Base-by-base conservation (phyloP, 805 yeast genomes). In the Metschnikowia baotianmanensis region DNA sequence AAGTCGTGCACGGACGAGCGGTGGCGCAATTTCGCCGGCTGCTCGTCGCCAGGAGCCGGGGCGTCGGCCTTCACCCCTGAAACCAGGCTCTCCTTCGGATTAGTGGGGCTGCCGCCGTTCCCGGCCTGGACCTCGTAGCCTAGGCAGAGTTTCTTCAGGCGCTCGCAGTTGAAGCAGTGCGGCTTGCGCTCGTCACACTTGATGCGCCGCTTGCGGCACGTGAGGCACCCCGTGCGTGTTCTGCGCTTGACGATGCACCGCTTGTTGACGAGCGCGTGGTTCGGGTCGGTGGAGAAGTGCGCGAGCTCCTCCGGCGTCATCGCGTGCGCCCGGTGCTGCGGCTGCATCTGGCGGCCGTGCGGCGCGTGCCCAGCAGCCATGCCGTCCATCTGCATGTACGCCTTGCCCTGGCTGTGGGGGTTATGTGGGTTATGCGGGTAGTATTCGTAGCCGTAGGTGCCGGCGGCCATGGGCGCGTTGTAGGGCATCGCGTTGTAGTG, bases 121-220 rank as follows among this genome's bases (percentile, higher is more conserved):
- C 29, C 30, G 7, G 37, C 8, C 23, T 29, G 33, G 13, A 31
- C 33, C 45, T 77, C 85, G 56, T 83, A 83, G 4, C 88, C 89
- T n/a, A 78, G 61, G 51, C 90, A 83, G 9, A 74, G 72, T 43
- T 82, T 80, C 54, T 77, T 77, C 18, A 79, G 69, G 42, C 82
- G 72, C 50, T 78, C 81, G 57, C 90, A 83, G 53, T 83, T 83
- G 51, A 66, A 69, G 57, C 90, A 83, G 42, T 72, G 68, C 1
- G 89, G 88, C 52, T 79, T 82, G 35, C 81, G 60, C 63, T 83
- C 90, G 59, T 83, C 90, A 60, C 90, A 83, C 62, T 83, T 83
- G 53, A 83, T 80, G 32, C 89, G 66, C 46, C 89, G 63, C 55
- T 78, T 75, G 24, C 89, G 70, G 57, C 90, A 83, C 1, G 90